Evolutionary conservation across 306 rosid species (phyloP).

Genomic region (Vicia villosa): DNA sequence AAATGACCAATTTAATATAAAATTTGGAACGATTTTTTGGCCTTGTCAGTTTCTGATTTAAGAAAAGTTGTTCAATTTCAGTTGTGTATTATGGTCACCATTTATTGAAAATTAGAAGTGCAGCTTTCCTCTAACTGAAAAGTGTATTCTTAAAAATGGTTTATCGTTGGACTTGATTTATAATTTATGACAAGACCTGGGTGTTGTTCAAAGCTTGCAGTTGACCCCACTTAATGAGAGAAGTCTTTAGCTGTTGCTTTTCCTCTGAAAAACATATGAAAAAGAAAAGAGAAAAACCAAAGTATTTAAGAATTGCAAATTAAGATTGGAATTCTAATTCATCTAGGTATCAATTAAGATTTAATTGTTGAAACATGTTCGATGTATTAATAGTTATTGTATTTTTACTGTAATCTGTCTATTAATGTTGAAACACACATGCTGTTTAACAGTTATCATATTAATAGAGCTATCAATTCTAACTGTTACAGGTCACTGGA

Average conservation of each 20-base stretch:
- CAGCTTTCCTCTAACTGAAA: neutral
- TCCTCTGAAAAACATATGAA: neutral
- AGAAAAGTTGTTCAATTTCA: neutral
- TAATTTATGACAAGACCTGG: neutral
- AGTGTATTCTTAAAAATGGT: neutral
- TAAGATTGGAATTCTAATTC: slow-evolving; percentile 17
- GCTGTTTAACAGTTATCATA: slow-evolving; percentile 24
- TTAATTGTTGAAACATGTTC: slow-evolving; percentile 12
- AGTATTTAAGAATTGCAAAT: slow-evolving; percentile 4
- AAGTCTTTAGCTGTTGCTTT: neutral
- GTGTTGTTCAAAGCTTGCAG: neutral
- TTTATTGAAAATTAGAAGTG: slow-evolving; percentile 2
- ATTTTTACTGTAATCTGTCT: slow-evolving; percentile 14
- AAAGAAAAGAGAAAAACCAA: neutral
- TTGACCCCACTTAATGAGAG: neutral
- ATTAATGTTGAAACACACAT: slow-evolving; percentile 16
- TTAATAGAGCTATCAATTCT: neutral
- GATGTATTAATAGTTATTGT: neutral
- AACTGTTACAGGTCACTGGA: slow-evolving; percentile 82
- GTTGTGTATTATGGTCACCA: neutral
- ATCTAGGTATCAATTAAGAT: slow-evolving; percentile 25
- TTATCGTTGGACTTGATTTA: neutral
- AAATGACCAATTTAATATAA: too few relatives aligned
- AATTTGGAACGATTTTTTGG: too few relatives aligned
- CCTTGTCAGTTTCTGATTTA: neutral